Conservation (phyloP, 805 yeast genomes). For the Metschnikowia baotianmanensis region DNA sequence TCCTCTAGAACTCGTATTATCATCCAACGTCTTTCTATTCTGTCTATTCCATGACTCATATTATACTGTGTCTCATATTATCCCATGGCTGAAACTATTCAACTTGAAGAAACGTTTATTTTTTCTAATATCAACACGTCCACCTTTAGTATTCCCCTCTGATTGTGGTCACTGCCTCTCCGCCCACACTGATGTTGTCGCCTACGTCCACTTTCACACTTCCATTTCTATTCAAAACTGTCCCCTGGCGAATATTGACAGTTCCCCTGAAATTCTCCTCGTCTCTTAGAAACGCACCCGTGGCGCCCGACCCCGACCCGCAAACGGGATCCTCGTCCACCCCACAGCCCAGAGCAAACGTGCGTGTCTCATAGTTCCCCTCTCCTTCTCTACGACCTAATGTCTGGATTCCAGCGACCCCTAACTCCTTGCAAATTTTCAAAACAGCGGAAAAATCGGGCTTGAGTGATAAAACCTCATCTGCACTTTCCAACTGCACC, state of each 20-base stretch:
- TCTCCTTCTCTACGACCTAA: constrained; percentile 32
- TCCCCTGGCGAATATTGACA: constrained; percentile 18
- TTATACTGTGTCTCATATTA: too few species aligned
- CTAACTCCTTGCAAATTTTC: constrained; percentile 16
- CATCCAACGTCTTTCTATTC: too few species aligned
- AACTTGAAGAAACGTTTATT: too few species aligned
- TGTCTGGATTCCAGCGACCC: constrained; percentile 35
- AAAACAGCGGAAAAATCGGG: constrained; percentile 30
- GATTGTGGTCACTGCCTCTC: constrained; percentile 37
- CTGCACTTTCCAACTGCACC: constrained; percentile 28
- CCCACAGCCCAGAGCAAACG: constrained; percentile 38
- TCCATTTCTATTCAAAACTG: constrained; percentile 40
- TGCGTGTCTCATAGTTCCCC: constrained; percentile 34
- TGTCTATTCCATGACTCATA: too few species aligned
- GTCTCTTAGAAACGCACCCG: constrained; percentile 24
- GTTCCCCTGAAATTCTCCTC: constrained; percentile 5
- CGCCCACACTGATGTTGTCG: constrained; percentile 34
- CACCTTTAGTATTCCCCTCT: constrained; percentile 27
- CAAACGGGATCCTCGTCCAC: constrained; percentile 54
- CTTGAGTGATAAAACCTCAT: constrained; percentile 29
- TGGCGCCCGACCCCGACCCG: constrained; percentile 46
- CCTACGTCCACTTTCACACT: constrained; percentile 21
- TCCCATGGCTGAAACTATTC: too few species aligned
- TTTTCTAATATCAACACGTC: too few species aligned
- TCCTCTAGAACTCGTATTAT: too few species aligned